Percentiles rank a stretch among this genome's conserved stretches.
Conservation (phyloP, 805 yeast genomes). For the Ogataea paradorogensis region DNA sequence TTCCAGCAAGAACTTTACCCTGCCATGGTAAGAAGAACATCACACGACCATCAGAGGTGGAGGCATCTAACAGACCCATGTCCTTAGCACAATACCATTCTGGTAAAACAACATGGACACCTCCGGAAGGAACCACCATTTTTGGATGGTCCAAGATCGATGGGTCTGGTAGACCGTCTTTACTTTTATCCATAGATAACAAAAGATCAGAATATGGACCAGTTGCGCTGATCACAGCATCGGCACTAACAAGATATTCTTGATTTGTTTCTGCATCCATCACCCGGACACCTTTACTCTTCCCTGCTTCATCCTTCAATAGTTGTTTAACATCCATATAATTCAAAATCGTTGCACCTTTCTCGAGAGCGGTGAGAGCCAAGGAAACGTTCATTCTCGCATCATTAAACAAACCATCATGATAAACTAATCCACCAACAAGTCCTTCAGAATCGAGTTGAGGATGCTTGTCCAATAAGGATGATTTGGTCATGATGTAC, state of each 20-base stretch:
- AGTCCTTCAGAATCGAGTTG: slow-evolving; percentile 75
- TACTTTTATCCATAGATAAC: slow-evolving; percentile 80
- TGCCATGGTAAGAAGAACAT: slow-evolving; percentile 98
- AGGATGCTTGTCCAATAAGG: slow-evolving; percentile 75
- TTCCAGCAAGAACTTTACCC: slow-evolving; percentile 93
- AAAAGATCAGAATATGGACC: slow-evolving; percentile 89
- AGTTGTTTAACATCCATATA: slow-evolving; percentile 79
- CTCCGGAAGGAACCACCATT: slow-evolving; percentile 93
- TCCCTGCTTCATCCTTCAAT: slow-evolving; percentile 57
- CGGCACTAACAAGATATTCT: slow-evolving; percentile 60
- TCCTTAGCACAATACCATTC: slow-evolving; percentile 86
- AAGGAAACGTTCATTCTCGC: slow-evolving; percentile 84
- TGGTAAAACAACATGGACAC: slow-evolving; percentile 90
- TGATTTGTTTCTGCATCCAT: slow-evolving; percentile 68
- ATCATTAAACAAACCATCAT: slow-evolving; percentile 93
- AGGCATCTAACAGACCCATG: slow-evolving; percentile 87
- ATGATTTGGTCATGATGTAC: slow-evolving; percentile 63
- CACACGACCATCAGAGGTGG: slow-evolving; percentile 92
- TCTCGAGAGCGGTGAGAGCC: slow-evolving; percentile 79
- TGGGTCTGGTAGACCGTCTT: slow-evolving; percentile 55
- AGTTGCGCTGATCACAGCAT: slow-evolving; percentile 83
- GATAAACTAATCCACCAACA: slow-evolving; percentile 90
- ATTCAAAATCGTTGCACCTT: slow-evolving; percentile 88
- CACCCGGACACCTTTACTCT: slow-evolving; percentile 74
- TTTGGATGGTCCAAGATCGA: slow-evolving; percentile 41